Percentiles rank a stretch among this genome's conserved stretches.
phyloP scores from a whole-genome alignment of 345 rosid species.

The Bruguiera parviflora region DNA sequence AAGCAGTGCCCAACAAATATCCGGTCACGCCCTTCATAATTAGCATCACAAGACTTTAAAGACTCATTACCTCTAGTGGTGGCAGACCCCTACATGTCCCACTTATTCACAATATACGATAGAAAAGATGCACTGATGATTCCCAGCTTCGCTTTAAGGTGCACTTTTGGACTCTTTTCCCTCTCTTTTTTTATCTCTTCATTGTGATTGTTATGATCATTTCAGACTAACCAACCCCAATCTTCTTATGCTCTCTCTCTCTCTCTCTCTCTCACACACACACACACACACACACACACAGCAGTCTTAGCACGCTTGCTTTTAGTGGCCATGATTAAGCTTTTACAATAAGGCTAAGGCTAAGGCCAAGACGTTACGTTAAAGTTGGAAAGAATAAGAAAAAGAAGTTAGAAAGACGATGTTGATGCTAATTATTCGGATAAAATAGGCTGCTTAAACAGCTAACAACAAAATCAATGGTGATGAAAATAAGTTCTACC shows the following conservation, averaged over 20 bases:
- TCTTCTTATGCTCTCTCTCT: background rate
- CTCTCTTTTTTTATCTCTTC: background rate
- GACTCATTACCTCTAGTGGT: slow-evolving; percentile 18
- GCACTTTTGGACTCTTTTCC: slow-evolving; percentile 12
- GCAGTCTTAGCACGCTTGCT: background rate
- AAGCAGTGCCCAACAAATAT: background rate
- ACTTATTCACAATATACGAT: slow-evolving; percentile 17
- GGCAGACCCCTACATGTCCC: slow-evolving; percentile 27
- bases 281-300: too few species aligned
- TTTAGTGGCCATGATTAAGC: background rate
- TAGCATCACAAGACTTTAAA: slow-evolving; percentile 13
- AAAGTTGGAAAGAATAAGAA: too few species aligned
- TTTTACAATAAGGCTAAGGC: too few species aligned
- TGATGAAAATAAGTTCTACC: too few species aligned
- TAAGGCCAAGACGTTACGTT: too few species aligned
- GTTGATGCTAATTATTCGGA: too few species aligned
- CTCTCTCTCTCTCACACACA: background rate
- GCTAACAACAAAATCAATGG: too few species aligned
- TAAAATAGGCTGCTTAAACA: too few species aligned
- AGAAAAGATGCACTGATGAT: slow-evolving; percentile 5
- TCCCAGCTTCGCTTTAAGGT: slow-evolving; percentile 6
- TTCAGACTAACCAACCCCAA: slow-evolving; percentile 6
- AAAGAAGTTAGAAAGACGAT: too few species aligned
- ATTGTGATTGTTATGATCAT: slow-evolving; percentile 18
- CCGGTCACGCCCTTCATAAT: slow-evolving; percentile 21